Conservation (phyloP, 2,329 filamentous ascomycete species). For the Bimuria novae-zelandiae region DNA sequence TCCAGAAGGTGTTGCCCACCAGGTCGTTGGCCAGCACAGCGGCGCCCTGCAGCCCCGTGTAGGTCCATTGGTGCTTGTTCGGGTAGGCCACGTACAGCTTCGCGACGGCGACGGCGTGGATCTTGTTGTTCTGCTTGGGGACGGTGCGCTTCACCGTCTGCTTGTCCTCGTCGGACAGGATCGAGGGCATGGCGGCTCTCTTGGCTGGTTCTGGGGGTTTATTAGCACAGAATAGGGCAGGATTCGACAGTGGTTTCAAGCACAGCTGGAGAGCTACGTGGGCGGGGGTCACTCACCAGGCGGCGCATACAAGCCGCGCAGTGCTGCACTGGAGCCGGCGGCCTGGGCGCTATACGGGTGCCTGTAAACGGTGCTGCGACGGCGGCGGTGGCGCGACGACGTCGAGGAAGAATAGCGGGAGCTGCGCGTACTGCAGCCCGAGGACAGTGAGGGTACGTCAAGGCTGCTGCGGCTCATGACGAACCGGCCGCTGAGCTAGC, state of each 20-base stretch:
- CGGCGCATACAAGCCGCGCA: slow-evolving; percentile 10
- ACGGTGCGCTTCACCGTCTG: slow-evolving; percentile 94
- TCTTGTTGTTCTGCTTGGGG: slow-evolving; percentile 94
- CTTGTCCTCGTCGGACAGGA: slow-evolving; percentile 92
- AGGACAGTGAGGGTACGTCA: slow-evolving; percentile 1
- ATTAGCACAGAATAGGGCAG: not conserved
- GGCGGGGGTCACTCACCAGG: not conserved
- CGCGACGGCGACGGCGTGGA: slow-evolving; percentile 91
- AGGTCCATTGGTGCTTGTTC: slow-evolving; percentile 84
- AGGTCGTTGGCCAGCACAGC: slow-evolving; percentile 90
- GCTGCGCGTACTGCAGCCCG: not conserved
- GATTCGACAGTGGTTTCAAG: too few species aligned
- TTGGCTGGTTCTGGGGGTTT: slow-evolving; percentile 7
- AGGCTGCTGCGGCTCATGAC: slow-evolving; percentile 10
- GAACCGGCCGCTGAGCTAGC: slow-evolving; percentile 3
- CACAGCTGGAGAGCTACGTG: not conserved
- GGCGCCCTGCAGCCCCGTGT: slow-evolving; percentile 90
- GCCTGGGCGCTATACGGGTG: not conserved
- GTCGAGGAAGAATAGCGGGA: slow-evolving; percentile 1
- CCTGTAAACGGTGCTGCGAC: not conserved
- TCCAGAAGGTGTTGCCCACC: slow-evolving; percentile 94
- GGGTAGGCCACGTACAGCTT: slow-evolving; percentile 93
- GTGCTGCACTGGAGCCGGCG: not conserved
- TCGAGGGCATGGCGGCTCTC: slow-evolving; percentile 56
- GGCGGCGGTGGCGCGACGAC: not conserved